Evolutionary conservation across 805 yeast species (phyloP), one percentile per base, ranked within the genome.

Genomic region (Barnettozyma californica): DNA sequence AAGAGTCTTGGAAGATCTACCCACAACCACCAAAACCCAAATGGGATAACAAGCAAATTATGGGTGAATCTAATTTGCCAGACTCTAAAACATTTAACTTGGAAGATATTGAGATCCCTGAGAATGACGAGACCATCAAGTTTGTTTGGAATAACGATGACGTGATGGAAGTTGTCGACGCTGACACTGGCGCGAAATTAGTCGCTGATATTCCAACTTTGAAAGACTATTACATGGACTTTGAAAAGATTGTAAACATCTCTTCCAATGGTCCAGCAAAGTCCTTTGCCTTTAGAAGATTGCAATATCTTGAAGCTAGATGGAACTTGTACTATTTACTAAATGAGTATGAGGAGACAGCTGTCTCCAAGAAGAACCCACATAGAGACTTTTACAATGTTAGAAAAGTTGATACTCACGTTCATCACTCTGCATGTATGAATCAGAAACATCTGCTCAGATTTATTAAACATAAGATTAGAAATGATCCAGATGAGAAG

Each of bases 381-480:
- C 99, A 94, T 65, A 82, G 99, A 66, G 99, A 92, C 67, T 94
- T 92, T 63, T 92, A 92, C 70, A 92, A 92, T 61, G 96, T 90
- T 40, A 81, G 98, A 70, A 92, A 92, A 65, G 97, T 94, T 35
- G 99, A 92, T 64, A 94, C 98, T 18, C 99, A 94, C 74, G 96
- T 94, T 59, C 99, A 94, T 66, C 99, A 95, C 66, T 87, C 97
- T 9, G 99, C 99, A 10, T 91, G 97, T 67, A 95, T 95, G 98
- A 95, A 95, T 62, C 99, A 94, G 69, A 94, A 94, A 68, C 99
- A 94, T 70, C 71, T 94, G 59, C 73, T 94, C 55, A 83, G 99
- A 60, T 94, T 88, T 66, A 94, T 94, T 67, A 94, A 94, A 68
- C 88, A 90, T 65, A 94, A 94, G 70, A 82, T 94, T 68, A 89